Base-by-base conservation (phyloP, 805 yeast species). In the Saccharomyces jurei region DNA sequence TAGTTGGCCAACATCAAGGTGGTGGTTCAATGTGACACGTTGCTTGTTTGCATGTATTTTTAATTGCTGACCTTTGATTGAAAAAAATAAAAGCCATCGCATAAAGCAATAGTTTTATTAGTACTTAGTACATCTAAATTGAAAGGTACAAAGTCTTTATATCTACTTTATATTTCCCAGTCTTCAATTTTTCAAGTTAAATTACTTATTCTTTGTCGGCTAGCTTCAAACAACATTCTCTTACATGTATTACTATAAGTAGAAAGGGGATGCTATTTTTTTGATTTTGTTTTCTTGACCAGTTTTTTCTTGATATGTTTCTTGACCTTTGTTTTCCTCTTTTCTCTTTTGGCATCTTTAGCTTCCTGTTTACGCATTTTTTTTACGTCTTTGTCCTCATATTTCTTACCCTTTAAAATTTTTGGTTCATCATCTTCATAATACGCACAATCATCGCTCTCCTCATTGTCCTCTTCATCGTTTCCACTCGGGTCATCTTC, bases 231-330 rank as follows among this genome's bases (percentile, higher is more conserved):
- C 22, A 8, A n/a, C 17, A 17, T 49, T 22, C 32, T 21, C 30
- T 27, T n/a, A 17, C 8, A 17, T 36, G 13, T 17, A 41, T 14
- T 13, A 25, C 1, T 10, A 3, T 13, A 2, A 4, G 26, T 25
- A 25, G 26, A 25, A 4, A 25, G 9, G 11, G 25, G 25, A 8
- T 14, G 11, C 48, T 62, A 71, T 60, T 73, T 69, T 52, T 68
- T 74, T 4, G 75, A 69, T 53, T 75, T 74, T 14, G 81, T 75
- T 61, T 81, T 81, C 60, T 81, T 84, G 10, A 87, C 78, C 41
- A 87, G 71, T 70, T 86, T 86, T 77, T 89, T 89, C 74, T 89
- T 89, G 31, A 86, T 71, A 69, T 84, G 86, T 67, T 89, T 89
- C 69, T 89, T 89, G 80, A 89, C 82, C 68, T 89, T 89, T 6